Base-by-base conservation (phyloP, 2,329 filamentous ascomycete species). In the Alternaria hordeiaustralica region DNA sequence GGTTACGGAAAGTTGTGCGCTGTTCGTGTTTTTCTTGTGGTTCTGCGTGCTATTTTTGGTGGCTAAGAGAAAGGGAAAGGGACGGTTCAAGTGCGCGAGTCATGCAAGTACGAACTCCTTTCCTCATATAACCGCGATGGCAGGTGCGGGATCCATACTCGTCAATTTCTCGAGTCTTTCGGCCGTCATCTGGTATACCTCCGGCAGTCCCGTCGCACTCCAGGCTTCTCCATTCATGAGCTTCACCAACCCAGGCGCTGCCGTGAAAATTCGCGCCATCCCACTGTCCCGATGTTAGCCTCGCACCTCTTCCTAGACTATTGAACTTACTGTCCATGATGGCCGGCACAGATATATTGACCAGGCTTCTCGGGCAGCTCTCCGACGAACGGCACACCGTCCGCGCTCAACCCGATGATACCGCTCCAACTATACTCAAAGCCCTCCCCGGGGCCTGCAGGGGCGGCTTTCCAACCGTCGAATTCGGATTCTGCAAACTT, bases 381-480 rank as follows among this genome's bases (percentile, higher is more conserved):
- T 6, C 72, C 72, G 4, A 76, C 64, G 41, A 74, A 75, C 1
- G 71, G 72, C 12, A 75, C 72, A 18, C 71, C 71, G 53, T 76
- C 73, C 6, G 56, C 61, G 49, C 72, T 76, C 41, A 74, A 20
- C 1, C 71, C 71, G 18, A 73, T 71, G 23, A 76, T 75, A 3
- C 75, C 69, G 46, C 70, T 75, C 75, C 74, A 77, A 51, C 69
- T 74, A 45, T 75, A 74, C 44, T 76, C 71, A 43, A 74, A 75
- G 5, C 73, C 71, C 41, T 75, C 73, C 4, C 71, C 75, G 4
- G 76, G 74, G 10, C 72, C 75, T n/a, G 70, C 58, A n/a, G 66
- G 60, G 5, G 60, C 67, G 21, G 65, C 65, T 23, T 58, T 64
- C 73, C 72, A 77, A 3, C 72, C 75, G 4, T 70, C 63, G 33